These are phyloP conservation scores for Mallotus japonicus DNA, from an alignment of 441 rosid genomes.

Conservation along the genomic window DNA sequence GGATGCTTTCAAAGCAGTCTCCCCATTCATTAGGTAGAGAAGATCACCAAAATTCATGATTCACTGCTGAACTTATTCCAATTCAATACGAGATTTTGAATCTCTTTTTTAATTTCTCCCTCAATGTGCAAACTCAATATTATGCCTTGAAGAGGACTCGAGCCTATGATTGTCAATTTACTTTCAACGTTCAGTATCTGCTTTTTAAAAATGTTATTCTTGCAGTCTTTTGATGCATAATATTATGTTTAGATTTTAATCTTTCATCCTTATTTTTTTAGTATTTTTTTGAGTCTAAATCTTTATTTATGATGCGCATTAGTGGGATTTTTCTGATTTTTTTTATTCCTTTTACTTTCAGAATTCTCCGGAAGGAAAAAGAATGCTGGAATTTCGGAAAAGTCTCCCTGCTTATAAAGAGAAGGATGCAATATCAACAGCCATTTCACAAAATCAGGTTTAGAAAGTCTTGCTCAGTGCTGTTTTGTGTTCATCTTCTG, in stretches of 20 bases:
- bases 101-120: no score
- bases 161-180: not conserved
- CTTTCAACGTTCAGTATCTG: not conserved
- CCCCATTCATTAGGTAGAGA: no score
- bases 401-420: slow-evolving; percentile 77
- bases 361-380: slow-evolving; percentile 67
- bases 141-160: no score
- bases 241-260: slow-evolving; percentile 2
- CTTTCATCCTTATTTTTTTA: not conserved
- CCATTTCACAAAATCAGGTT: slow-evolving; percentile 77
- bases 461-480: slow-evolving; percentile 8
- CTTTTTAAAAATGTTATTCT: not conserved
- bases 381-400: slow-evolving; percentile 63
- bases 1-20: no score
- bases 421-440: slow-evolving; percentile 58
- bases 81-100: no score
- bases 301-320: slow-evolving; percentile 9
- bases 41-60: no score
- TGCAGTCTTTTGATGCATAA: not conserved
- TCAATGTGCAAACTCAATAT: no score
- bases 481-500: not conserved
- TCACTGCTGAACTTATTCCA: no score
- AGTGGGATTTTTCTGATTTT: slow-evolving; percentile 14
- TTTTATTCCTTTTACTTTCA: slow-evolving; percentile 23
- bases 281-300: slow-evolving; percentile 7